These are phyloP conservation scores for Chenopodium suecicum DNA, from an alignment of 148 eudicot genomes.

Conservation along the genomic window DNA sequence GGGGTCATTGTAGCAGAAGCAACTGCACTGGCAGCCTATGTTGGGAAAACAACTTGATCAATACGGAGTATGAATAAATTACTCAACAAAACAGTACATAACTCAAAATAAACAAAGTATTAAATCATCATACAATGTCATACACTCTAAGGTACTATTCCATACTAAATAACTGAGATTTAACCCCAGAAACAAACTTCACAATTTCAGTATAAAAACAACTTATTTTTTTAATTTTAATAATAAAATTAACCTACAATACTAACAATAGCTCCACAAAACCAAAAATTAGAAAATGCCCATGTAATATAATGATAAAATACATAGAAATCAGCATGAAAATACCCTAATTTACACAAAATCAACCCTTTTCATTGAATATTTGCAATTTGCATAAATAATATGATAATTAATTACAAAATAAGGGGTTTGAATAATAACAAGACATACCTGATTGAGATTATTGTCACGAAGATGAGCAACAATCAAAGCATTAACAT, in stretches of 20 bases:
- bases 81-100: background rate
- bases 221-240: background rate
- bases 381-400: background rate
- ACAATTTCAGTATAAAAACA: background rate
- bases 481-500: slow-evolving; percentile 62
- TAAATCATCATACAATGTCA: background rate
- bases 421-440: background rate
- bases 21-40: slow-evolving; percentile 78
- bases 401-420: background rate
- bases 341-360: background rate
- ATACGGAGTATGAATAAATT: background rate
- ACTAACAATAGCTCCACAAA: background rate
- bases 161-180: background rate
- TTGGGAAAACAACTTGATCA: slow-evolving; percentile 10
- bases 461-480: slow-evolving; percentile 83
- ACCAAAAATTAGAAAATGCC: background rate
- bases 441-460: slow-evolving; percentile 52
- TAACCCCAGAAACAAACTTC: no score
- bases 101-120: background rate
- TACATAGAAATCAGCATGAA: background rate
- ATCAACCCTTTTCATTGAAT: background rate
- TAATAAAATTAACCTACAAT: background rate
- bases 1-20: slow-evolving; percentile 93
- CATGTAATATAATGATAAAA: slow-evolving; percentile 1
- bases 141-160: background rate